Conservation (phyloP, 2,329 filamentous ascomycete genomes). For the Chalaropsis thielavioides region DNA sequence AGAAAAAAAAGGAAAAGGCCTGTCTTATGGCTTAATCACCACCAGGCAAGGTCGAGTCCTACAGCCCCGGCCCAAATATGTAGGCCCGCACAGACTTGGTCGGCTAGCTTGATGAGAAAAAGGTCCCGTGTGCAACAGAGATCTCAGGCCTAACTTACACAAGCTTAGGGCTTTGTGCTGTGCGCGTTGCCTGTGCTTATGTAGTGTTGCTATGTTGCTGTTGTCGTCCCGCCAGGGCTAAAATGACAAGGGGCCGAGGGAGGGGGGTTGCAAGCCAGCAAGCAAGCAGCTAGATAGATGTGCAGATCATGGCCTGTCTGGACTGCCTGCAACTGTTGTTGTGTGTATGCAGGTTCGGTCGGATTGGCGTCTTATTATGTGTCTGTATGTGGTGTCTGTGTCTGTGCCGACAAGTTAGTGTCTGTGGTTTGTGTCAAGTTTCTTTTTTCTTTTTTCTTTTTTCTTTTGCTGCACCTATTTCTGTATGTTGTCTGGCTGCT, state of each 20-base stretch:
- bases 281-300: background rate
- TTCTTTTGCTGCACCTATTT: background rate
- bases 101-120: background rate
- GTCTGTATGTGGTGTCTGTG: background rate
- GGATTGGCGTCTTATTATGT: background rate
- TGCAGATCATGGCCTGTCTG: background rate
- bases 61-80: background rate
- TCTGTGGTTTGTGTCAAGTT: slow-evolving; percentile 3
- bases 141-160: background rate
- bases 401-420: background rate
- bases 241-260: background rate
- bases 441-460: background rate
- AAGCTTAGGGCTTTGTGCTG: background rate
- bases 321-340: background rate
- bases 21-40: background rate
- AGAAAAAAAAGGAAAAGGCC: background rate
- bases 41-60: too few species aligned
- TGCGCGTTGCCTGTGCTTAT: background rate
- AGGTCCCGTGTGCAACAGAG: too few species aligned
- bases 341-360: too few species aligned
- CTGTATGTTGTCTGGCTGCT: background rate
- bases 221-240: background rate
- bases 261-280: background rate
- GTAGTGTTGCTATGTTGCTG: background rate
- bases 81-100: background rate